phyloP scores from a whole-genome alignment of 176 grass and related monocot genomes.

The Raddia guianensis region DNA sequence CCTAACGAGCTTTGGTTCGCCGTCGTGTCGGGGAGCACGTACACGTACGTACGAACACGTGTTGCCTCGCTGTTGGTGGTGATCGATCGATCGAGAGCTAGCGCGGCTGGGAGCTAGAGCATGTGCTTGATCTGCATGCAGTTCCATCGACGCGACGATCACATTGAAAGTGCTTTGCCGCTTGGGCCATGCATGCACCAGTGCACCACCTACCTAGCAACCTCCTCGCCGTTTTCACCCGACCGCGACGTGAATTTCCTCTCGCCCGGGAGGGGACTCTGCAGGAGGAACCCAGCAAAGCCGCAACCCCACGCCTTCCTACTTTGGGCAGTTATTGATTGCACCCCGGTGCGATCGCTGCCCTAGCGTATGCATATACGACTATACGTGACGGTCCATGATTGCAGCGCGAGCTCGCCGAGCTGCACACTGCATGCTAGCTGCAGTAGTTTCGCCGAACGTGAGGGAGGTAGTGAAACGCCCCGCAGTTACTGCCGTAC shows the following conservation, averaged over 20 bases:
- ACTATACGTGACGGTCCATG: not conserved
- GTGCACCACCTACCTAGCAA: not conserved
- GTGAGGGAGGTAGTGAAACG: not conserved
- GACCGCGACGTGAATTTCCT: not conserved
- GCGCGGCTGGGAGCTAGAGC: too few relatives aligned
- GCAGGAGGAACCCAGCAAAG: conserved; percentile 1
- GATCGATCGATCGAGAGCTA: not conserved
- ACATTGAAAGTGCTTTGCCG: not conserved
- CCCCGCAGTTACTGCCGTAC: not conserved
- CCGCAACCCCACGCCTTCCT: not conserved
- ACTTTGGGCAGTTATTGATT: conserved; percentile 10
- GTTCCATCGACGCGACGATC: not conserved
- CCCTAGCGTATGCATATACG: not conserved
- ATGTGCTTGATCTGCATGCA: not conserved
- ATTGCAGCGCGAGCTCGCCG: not conserved
- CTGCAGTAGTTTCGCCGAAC: not conserved
- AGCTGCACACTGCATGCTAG: too few relatives aligned
- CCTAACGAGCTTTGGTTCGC: not conserved
- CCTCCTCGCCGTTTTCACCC: not conserved
- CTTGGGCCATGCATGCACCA: not conserved
- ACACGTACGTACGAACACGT: too few relatives aligned
- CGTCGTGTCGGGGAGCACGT: not conserved
- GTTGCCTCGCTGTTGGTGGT: not conserved
- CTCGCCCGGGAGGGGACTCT: not conserved
- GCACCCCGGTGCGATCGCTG: not conserved